A percentile compares a stretch with the other conserved stretches of the same genome.
Conservation (phyloP, 2,329 filamentous ascomycete species). For the Colletotrichum eleusines region DNA sequence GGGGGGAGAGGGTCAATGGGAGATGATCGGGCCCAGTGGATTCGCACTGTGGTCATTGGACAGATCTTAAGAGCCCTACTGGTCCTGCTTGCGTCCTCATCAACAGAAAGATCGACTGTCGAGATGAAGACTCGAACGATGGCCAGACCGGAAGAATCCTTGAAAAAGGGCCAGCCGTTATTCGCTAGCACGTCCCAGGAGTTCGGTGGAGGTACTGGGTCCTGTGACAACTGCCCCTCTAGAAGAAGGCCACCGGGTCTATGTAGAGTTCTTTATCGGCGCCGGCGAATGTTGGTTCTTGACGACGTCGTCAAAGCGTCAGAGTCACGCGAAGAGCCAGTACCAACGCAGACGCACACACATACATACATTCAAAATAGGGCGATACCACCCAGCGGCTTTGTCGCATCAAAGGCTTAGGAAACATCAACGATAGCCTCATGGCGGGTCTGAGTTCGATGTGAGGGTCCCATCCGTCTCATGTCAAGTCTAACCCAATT, state of each 20-base stretch:
- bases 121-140: slow-evolving; percentile 28
- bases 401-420: not conserved
- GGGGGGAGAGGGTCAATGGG: not conserved
- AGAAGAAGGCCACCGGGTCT: slow-evolving; percentile 7
- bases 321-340: not conserved
- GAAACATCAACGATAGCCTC: not conserved
- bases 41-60: not conserved
- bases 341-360: no score
- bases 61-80: not conserved
- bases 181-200: slow-evolving; percentile 35
- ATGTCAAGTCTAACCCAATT: slow-evolving; percentile 16
- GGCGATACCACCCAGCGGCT: not conserved
- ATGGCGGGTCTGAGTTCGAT: slow-evolving; percentile 11
- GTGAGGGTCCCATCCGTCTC: slow-evolving; percentile 27
- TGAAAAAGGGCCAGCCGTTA: not conserved
- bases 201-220: slow-evolving; percentile 38
- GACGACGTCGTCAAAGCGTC: not conserved
- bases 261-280: not conserved
- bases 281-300: not conserved
- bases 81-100: not conserved
- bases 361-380: not conserved
- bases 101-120: slow-evolving; percentile 26
- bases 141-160: slow-evolving; percentile 7
- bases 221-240: slow-evolving; percentile 33
- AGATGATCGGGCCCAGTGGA: not conserved